These are phyloP conservation scores for Zancudomyces culisetae DNA, from an alignment of 371 early-diverging fungal species.

Conservation along the genomic window DNA sequence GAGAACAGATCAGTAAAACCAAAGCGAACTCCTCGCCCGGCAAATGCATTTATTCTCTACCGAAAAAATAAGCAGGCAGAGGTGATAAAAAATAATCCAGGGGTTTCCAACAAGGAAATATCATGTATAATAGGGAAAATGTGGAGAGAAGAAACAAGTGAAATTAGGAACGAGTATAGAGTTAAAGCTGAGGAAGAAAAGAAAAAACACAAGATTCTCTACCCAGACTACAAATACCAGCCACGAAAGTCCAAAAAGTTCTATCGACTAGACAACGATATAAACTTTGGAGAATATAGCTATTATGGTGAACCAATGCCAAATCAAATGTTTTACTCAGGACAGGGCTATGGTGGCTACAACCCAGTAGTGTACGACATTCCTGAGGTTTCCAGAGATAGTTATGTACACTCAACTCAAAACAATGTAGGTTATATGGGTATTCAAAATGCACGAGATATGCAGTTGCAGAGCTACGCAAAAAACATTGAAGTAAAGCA, in stretches of 20 bases:
- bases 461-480: background rate
- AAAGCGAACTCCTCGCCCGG: conserved; percentile 28
- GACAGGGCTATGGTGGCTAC: background rate
- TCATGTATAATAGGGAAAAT: conserved; percentile 43
- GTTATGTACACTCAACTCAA: background rate
- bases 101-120: conserved; percentile 45
- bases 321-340: background rate
- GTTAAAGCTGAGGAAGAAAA: conserved; percentile 31
- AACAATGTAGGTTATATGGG: background rate
- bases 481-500: background rate
- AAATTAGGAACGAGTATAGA: conserved; percentile 34
- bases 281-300: background rate
- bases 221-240: conserved; percentile 48
- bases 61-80: conserved; percentile 44
- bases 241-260: conserved; percentile 39
- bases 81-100: conserved; percentile 31
- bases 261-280: background rate
- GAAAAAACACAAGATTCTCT: conserved; percentile 33
- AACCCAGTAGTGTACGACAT: background rate
- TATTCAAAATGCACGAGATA: background rate
- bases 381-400: background rate
- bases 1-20: background rate
- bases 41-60: conserved; percentile 38
- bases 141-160: conserved; percentile 38
- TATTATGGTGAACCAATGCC: background rate